phyloP scores from a whole-genome alignment of 2,329 filamentous ascomycete genomes.

The Phymatotrichopsis omnivora region DNA sequence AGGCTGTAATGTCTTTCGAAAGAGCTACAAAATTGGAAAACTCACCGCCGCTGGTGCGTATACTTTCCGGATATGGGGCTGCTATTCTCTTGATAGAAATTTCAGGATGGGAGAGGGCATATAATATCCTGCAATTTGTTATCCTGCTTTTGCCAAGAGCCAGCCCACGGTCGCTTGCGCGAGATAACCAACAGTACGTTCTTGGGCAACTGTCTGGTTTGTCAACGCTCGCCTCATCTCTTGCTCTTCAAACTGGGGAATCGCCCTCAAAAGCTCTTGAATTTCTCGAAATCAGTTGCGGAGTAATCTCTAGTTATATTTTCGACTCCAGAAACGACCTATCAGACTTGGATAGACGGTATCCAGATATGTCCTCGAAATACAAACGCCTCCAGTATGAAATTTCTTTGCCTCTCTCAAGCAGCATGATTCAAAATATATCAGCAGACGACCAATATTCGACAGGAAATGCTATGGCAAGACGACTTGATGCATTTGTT shows the following conservation, averaged over 20 bases:
- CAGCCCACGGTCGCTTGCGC: not conserved
- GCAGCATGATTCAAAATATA: no score
- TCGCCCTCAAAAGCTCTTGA: not conserved
- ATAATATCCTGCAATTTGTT: not conserved
- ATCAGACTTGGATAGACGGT: slow-evolving; percentile 1
- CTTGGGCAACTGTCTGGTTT: not conserved
- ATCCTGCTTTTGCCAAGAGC: slow-evolving; percentile 1
- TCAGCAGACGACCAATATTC: not conserved
- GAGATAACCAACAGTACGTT: slow-evolving; percentile 12
- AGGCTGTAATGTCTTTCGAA: slow-evolving; percentile 7
- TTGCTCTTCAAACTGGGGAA: not conserved
- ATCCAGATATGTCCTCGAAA: not conserved
- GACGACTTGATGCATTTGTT: not conserved
- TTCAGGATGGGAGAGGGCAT: no score
- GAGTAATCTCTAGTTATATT: slow-evolving; percentile 4
- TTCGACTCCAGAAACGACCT: slow-evolving; percentile 16
- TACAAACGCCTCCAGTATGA: slow-evolving; percentile 1
- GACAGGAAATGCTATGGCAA: not conserved
- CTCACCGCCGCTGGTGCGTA: no score
- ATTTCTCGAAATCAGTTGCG: slow-evolving; percentile 10
- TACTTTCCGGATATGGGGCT: no score
- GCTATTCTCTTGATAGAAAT: no score
- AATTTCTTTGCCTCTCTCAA: not conserved
- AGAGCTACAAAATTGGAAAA: no score
- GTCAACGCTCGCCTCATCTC: not conserved